Evolutionary conservation across 1,284 basidiomycete genomes (phyloP).

Genomic region (Cutaneotrichosporon cutaneum): DNA sequence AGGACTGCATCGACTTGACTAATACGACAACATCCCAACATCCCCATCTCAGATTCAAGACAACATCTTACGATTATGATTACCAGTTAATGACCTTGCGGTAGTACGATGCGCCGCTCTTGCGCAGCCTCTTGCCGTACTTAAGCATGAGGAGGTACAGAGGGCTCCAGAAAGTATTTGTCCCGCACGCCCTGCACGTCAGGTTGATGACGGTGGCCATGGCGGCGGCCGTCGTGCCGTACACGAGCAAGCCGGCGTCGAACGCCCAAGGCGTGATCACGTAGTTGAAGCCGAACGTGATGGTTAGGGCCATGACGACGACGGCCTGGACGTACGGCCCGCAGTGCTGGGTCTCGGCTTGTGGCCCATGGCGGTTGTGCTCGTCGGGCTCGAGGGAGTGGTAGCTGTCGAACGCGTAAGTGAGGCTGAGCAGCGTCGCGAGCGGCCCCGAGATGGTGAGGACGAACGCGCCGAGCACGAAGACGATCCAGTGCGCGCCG

Average conservation of each 20-base stretch:
- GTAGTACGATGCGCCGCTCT: conserved; percentile 17
- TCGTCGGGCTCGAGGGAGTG: conserved; percentile 15
- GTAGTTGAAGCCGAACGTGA: conserved; percentile 21
- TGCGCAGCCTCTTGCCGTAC: conserved; percentile 19
- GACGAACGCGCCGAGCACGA: conserved; percentile 28
- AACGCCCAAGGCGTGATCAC: conserved; percentile 32
- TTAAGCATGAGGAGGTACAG: conserved; percentile 19
- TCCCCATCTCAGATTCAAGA: background rate
- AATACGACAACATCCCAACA: background rate
- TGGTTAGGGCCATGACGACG: conserved; percentile 25
- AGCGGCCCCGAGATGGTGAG: conserved; percentile 28
- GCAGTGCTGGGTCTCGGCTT: conserved; percentile 18
- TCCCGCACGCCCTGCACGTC: no score
- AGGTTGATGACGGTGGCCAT: conserved; percentile 18
- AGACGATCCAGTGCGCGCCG: conserved; percentile 31
- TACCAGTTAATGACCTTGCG: conserved; percentile 24
- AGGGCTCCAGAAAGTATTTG: no score
- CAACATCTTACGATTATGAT: background rate
- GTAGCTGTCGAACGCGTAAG: conserved; percentile 27
- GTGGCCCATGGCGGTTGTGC: conserved; percentile 18
- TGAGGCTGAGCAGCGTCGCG: conserved; percentile 24
- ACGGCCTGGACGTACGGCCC: conserved; percentile 28
- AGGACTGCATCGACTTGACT: background rate
- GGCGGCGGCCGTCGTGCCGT: conserved; percentile 19
- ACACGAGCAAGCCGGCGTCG: conserved; percentile 25